Evolutionary conservation across 495 filamentous ascomycete species (phyloP), one percentile per base, ranked within the genome.

Genomic region (Talaromyces nanjingensis): DNA sequence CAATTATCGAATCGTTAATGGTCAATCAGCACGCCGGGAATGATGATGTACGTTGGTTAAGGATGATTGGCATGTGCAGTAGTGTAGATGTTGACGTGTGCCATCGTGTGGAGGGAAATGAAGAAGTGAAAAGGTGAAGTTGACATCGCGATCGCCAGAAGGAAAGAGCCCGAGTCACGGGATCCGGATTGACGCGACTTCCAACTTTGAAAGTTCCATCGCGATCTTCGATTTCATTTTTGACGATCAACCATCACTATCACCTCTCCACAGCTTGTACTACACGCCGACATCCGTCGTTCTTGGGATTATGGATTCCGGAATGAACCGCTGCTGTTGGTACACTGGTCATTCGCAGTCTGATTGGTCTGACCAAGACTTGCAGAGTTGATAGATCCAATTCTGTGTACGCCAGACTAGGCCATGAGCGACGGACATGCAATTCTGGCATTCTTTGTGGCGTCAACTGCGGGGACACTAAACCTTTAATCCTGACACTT

Each of bases 331-430:
- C 14, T 39, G 37, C 12, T 16, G 37, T 42, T 39, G 34, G 31
- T 9, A 33, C 31, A 9, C 31, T 29, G 7, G 34, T 2, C 42
- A 47, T 47, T 18, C n/a, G 16, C 18, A 2, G 3, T 20, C 53
- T 56, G 27, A 56, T 56, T 29, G 53, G 53, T 27, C 22, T n/a
- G 22, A 29, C 18, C 1, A 29, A 11, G 22, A 6, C 53, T 56
- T 11, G 53, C 24, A 56, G 56, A 59, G 29, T 22, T 59, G 56
- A 59, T 22, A 37, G 56, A 59, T 59, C 56, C 6, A 59, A 9
- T 59, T 37, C 56, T 25, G 12, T 37, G 56, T 59, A 31, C 14
- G 18, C 31, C 27, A 34, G 9, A 22, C 31, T 22, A 7, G 24
- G 27, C 24, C 31, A 18, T 57, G 6, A 14, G 14, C 4, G 37